Evolutionary conservation across 2,329 filamentous ascomycete genomes (phyloP), one percentile per base, ranked within the genome.

Genomic region (Clonostachys byssicola): DNA sequence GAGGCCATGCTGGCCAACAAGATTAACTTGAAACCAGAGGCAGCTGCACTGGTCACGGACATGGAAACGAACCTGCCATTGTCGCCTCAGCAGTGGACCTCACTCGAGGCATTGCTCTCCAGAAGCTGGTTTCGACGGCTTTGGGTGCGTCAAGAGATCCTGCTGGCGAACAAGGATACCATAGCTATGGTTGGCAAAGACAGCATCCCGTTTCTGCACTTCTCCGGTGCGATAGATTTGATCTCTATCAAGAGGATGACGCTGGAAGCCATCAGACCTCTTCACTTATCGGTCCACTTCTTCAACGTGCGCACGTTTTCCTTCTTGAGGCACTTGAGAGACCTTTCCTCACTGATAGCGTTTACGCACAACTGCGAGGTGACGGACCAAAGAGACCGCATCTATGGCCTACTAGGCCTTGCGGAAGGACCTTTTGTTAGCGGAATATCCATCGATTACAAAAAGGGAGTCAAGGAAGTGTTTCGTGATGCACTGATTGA

Each of bases 341-440:
- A 48, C 8, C 42, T 56, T 12, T 40, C 52, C 5, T 42, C 47
- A 13, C 49, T 56, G 30, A 38, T 57, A 4, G 34, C 55, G n/a
- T 46, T 44, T n/a, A 56, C 44, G 35, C 49, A 48, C 30, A 49
- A 51, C n/a, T 56, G 54, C 44, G 46, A 47, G 6, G 55, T 54
- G 6, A 59, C 55, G 1, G 43, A 51, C 2, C 44, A 46, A 3
- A 46, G 54, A 18, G 56, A 60, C 34, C 50, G 56, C 12, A 50
- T 60, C 9, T 59, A 58, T 42, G 52, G 52, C 6, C 46, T 59
- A 16, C 50, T 60, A 1, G 57, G 55, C 18, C 42, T 61, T 18
- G 17, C 42, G 10, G 30, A n/a, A 16, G 42, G 13, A 44, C 10
- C 18, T 34, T 44, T 44, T 44, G 20, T n/a, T 2, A 44, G 30